Conservation (phyloP, 202 grass and related monocot genomes). For the Carex arenaria region DNA sequence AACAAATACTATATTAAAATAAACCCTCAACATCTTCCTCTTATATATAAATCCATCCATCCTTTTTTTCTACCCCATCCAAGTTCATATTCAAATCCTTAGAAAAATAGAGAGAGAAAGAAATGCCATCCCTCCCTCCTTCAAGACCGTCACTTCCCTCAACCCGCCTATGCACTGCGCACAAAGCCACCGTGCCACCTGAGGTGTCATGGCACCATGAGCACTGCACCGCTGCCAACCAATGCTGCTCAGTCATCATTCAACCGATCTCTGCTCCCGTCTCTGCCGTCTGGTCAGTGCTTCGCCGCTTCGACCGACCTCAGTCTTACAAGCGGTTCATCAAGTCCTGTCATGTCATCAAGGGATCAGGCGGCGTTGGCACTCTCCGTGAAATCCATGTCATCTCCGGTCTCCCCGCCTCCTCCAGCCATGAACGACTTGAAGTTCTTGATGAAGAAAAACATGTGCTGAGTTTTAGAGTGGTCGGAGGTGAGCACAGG, state of each 20-base stretch:
- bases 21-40: constrained; percentile 1
- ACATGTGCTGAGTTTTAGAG: constrained; percentile 54
- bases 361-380: constrained; percentile 48
- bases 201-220: constrained; percentile 50
- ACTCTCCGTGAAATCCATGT: constrained; percentile 53
- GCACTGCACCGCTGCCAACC: constrained; percentile 30
- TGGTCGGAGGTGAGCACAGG: constrained; percentile 66
- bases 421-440: constrained; percentile 51
- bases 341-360: constrained; percentile 39
- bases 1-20: not conserved
- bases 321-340: constrained; percentile 67
- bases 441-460: constrained; percentile 64
- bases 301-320: constrained; percentile 60
- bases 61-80: not conserved
- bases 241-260: constrained; percentile 39
- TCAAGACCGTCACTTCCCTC: not conserved
- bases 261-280: constrained; percentile 30
- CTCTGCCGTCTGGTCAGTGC: constrained; percentile 62
- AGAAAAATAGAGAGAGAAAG: not conserved
- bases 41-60: constrained; percentile 13
- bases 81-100: not conserved
- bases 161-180: constrained; percentile 18
- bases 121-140: constrained; percentile 10
- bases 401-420: constrained; percentile 45
- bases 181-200: constrained; percentile 19